These are phyloP conservation scores for Dissoconium aciculare DNA, from an alignment of 2,329 filamentous ascomycete genomes.

Conservation along the genomic window DNA sequence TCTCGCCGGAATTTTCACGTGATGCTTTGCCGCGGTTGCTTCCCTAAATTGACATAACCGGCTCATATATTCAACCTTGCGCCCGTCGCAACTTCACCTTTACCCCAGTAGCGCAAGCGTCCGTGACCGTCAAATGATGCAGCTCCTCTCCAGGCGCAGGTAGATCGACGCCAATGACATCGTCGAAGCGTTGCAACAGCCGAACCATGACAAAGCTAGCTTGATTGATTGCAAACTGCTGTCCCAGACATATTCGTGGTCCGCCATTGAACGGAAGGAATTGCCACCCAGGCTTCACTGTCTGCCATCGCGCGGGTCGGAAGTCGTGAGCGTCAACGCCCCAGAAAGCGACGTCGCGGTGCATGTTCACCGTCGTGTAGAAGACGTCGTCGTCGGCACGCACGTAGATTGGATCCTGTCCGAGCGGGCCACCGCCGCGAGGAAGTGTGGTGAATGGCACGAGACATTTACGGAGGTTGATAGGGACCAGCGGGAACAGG, in stretches of 20 bases:
- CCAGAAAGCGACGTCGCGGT: conserved; percentile 18
- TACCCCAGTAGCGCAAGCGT: conserved; percentile 5
- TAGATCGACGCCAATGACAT: conserved; percentile 7
- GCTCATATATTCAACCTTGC: conserved; percentile 13
- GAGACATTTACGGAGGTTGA: conserved; percentile 46
- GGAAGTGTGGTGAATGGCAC: conserved; percentile 62
- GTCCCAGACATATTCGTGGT: conserved; percentile 13
- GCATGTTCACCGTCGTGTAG: conserved; percentile 16
- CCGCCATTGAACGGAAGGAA: conserved; percentile 18
- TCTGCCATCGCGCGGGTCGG: background rate
- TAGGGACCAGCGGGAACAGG: conserved; percentile 40
- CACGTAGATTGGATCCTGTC: conserved; percentile 37
- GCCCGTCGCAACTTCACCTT: conserved; percentile 7
- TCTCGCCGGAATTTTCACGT: too few species aligned
- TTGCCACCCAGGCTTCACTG: conserved; percentile 14
- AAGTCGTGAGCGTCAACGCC: conserved; percentile 24
- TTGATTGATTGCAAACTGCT: conserved; percentile 9
- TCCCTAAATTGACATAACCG: too few species aligned
- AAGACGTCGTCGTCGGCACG: conserved; percentile 13
- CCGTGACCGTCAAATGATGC: conserved; percentile 7
- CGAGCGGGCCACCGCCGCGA: conserved; percentile 37
- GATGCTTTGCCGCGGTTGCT: too few species aligned
- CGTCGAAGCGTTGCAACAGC: conserved; percentile 15
- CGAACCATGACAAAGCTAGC: conserved; percentile 6
- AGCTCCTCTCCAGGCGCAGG: conserved; percentile 4